Evolutionary conservation across 176 grass and related monocot species (phyloP).

Genomic region (Guadua angustifolia): DNA sequence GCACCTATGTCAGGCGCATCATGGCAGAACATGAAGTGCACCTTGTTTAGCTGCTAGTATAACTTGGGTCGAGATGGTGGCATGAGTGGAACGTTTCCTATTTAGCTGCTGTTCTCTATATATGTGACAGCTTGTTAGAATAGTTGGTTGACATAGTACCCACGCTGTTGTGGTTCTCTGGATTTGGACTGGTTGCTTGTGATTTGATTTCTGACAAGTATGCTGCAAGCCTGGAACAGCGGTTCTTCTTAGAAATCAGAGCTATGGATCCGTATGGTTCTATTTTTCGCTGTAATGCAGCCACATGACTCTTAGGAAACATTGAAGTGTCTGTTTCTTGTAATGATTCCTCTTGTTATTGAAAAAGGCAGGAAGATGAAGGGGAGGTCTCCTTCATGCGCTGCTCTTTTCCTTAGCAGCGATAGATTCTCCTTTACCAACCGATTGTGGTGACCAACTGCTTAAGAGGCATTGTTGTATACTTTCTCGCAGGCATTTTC

Average conservation of each 20-base stretch:
- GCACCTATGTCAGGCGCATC: not conserved
- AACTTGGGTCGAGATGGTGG: not conserved
- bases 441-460: not conserved
- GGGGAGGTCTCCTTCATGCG: not conserved
- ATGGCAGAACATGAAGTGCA: not conserved
- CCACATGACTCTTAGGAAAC: not conserved
- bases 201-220: not conserved
- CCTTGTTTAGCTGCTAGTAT: not conserved
- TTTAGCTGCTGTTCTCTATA: not conserved
- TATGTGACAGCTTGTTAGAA: not conserved
- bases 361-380: not conserved
- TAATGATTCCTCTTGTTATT: not conserved
- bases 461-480: not conserved
- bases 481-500: slow-evolving; percentile 52
- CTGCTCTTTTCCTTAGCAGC: not conserved
- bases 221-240: not conserved
- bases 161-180: too few relatives aligned
- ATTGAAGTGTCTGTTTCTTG: not conserved
- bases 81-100: not conserved
- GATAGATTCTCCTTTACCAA: not conserved
- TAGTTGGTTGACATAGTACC: not conserved
- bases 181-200: not conserved
- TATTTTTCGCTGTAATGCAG: not conserved
- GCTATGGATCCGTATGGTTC: not conserved
- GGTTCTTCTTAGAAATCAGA: not conserved